These are phyloP conservation scores for Neoboletus brunneissimus DNA, from an alignment of 768 basidiomycete species.

Conservation along the genomic window DNA sequence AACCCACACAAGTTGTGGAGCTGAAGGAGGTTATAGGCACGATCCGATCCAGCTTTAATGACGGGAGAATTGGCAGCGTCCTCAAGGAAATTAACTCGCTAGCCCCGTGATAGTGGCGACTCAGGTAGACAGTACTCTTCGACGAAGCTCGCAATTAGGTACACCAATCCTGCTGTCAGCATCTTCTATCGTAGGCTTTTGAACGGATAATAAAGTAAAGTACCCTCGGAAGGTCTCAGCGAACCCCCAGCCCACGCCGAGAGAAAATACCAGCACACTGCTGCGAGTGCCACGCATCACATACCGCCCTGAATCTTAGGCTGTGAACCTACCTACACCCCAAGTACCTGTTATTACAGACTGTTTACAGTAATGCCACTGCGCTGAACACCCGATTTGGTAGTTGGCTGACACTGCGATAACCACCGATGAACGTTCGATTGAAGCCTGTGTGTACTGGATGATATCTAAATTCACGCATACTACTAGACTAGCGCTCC, in stretches of 20 bases:
- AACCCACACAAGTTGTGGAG: slow-evolving; percentile 38
- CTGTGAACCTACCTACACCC: no score
- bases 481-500: no score
- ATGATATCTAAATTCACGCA: not conserved
- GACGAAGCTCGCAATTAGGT: not conserved
- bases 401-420: no score
- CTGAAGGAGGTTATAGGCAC: slow-evolving; percentile 40
- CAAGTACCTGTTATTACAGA: no score
- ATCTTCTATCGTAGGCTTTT: not conserved
- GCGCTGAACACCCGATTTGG: no score
- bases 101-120: slow-evolving; percentile 17
- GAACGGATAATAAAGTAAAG: not conserved
- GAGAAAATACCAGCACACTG: no score
- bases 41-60: slow-evolving; percentile 49
- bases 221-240: not conserved
- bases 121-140: not conserved
- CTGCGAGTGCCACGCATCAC: no score
- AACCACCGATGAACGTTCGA: not conserved
- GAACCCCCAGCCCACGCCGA: not conserved
- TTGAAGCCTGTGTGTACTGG: no score
- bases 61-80: slow-evolving; percentile 56
- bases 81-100: slow-evolving; percentile 47
- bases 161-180: not conserved
- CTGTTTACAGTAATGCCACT: no score
- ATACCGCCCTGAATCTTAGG: no score